A percentile compares a stretch with the other conserved stretches of the same genome.
Conservation (phyloP, 225 moss, liverwort and hornwort species). For the Pseudoscleropodium purum region DNA sequence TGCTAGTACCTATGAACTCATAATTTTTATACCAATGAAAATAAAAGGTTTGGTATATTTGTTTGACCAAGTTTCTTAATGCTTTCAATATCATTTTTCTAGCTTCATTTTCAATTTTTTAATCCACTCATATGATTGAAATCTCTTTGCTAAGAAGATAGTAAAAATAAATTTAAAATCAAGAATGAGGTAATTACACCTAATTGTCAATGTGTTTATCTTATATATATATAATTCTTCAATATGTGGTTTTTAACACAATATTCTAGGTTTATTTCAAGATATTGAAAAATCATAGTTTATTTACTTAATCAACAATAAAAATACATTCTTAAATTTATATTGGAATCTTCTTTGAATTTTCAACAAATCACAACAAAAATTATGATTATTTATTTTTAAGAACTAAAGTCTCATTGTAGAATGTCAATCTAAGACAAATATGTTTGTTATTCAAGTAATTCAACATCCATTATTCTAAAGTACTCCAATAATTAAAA, state of each 20-base stretch:
- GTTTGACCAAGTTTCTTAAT: background rate
- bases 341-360: background rate
- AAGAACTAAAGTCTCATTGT: background rate
- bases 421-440: background rate
- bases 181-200: background rate
- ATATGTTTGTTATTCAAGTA: too few species aligned
- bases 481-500: background rate
- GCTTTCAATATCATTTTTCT: background rate
- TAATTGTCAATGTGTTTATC: background rate
- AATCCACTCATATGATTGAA: fast-evolving
- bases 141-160: background rate
- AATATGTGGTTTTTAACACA: background rate
- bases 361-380: background rate
- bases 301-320: background rate
- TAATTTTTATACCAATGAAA: background rate
- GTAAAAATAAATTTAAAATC: background rate
- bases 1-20: background rate
- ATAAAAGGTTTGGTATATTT: background rate
- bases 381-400: too few species aligned
- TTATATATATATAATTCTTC: background rate
- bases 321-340: background rate
- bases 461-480: background rate
- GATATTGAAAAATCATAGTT: background rate
- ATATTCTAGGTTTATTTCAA: background rate
- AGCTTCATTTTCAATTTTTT: background rate